Evolutionary conservation across 2,329 filamentous ascomycete genomes (phyloP).

Genomic region (Stagonosporopsis chrysanthemi): DNA sequence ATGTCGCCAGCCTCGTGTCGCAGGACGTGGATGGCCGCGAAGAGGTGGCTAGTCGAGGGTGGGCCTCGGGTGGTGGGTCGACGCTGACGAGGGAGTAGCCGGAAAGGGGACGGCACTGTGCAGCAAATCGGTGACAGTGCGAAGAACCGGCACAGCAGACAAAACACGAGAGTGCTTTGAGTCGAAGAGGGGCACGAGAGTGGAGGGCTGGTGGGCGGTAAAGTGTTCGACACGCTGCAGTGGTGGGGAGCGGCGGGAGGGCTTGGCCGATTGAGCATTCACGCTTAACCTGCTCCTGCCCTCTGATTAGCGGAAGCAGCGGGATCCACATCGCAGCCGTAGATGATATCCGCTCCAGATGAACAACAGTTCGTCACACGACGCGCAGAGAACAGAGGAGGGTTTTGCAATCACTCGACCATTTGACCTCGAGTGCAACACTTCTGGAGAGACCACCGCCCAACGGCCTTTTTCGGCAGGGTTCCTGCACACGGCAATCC

Average conservation of each 20-base stretch:
- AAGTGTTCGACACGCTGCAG: constrained; percentile 15
- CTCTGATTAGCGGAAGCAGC: constrained; percentile 8
- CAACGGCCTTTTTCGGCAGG: neutral
- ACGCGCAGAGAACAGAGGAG: neutral
- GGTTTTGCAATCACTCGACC: neutral
- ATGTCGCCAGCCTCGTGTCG: constrained; percentile 22
- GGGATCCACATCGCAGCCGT: constrained; percentile 9
- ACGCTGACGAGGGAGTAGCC: constrained; percentile 20
- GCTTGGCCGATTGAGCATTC: constrained; percentile 9
- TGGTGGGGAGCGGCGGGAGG: constrained; percentile 8
- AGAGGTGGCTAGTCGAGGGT: constrained; percentile 14
- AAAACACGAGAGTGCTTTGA: neutral
- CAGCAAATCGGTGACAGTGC: constrained; percentile 1
- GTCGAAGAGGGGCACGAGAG: constrained; percentile 11
- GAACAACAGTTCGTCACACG: neutral
- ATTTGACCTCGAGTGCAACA: neutral
- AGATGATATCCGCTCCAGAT: constrained; percentile 3
- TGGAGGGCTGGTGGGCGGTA: constrained; percentile 8
- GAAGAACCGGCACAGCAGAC: neutral
- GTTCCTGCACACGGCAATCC: neutral
- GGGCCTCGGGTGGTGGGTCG: constrained; percentile 17
- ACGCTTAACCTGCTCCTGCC: constrained; percentile 18
- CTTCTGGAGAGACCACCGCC: neutral
- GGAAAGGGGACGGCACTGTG: constrained; percentile 9
- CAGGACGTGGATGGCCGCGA: constrained; percentile 15